Evolutionary conservation across 1,284 basidiomycete genomes (phyloP), one percentile per base, ranked within the genome.

Genomic region (Sanghuangporus baumii): DNA sequence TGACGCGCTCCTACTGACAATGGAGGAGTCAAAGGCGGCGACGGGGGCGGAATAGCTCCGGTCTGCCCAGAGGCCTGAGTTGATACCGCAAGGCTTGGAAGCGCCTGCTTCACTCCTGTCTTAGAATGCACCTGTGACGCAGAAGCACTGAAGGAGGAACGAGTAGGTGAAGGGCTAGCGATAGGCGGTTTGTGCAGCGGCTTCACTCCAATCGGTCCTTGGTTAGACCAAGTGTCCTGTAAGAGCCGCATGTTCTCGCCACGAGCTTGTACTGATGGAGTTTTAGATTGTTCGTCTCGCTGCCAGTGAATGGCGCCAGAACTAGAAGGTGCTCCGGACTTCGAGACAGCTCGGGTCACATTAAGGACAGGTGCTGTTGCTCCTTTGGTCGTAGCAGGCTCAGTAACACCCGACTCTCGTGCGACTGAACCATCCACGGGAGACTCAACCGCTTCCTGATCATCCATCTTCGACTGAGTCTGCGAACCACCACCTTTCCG

Each of bases 1-100:
- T 70, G 69, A 52, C 62, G 69, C n/a, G 59, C 57, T 34, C 66
- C 60, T n/a, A 58, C 51, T 34, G 66, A 62, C 40, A 66, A 51
- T 50, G 64, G 68, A 26, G 64, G 61, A 20, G 66, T 64, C 26
- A 62, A 57, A 34, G 69, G 65, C 14, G 64, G 60, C 20, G 62
- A 63, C 14, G 57, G 56, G 26, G 63, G 60, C 20, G 66, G 34
- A 48, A 60, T 40, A n/a, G 51, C 57, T 6, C 43, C 11, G 7
- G 43, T 46, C 43, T 2, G 20, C 23, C n/a, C 31, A 31, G 65
- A 26, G 40, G 37, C 26, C 20, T 46, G 48, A 14, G 70, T 43
- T 37, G 65, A 65, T 6, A n/a, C 51, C 23, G 72, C 68, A 63
- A 78, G 69, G 36, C 77, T 76, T 40, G 79, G 78, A 36, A 81